Percentiles rank a stretch among this genome's conserved stretches.
These are phyloP conservation scores for Anacardium occidentale DNA, from an alignment of 345 rosid species.

Conservation along the genomic window DNA sequence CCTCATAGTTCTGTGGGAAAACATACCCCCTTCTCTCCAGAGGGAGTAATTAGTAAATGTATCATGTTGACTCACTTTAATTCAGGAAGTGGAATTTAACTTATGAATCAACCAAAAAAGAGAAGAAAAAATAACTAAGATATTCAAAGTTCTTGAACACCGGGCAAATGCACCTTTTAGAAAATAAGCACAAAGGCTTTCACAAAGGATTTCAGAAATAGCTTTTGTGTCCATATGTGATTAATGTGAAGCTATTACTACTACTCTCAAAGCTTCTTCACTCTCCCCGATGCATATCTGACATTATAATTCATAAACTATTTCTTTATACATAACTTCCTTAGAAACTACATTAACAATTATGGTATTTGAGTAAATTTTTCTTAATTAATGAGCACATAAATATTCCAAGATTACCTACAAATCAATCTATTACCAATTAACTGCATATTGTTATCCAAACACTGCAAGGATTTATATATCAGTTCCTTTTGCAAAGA, in stretches of 20 bases:
- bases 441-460: neutral
- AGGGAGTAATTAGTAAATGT: neutral
- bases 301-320: neutral
- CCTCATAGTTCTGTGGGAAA: neutral
- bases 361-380: neutral
- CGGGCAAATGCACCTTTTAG: neutral
- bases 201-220: neutral
- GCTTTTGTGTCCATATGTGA: neutral
- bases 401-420: neutral
- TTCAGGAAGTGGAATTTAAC: neutral
- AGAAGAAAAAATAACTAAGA: neutral
- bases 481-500: neutral
- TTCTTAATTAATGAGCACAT: neutral
- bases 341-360: neutral
- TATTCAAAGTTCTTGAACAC: too few relatives aligned
- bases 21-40: neutral
- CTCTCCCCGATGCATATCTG: neutral
- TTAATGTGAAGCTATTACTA: neutral
- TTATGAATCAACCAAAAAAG: neutral
- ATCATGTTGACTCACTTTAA: neutral
- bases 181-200: neutral
- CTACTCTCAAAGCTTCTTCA: neutral
- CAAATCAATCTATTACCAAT: neutral
- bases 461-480: neutral
- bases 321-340: neutral